A percentile compares a stretch with the other conserved stretches of the same genome.
phyloP scores from a whole-genome alignment of 2,329 filamentous ascomycete genomes.

The Pezicula rhizophila region DNA sequence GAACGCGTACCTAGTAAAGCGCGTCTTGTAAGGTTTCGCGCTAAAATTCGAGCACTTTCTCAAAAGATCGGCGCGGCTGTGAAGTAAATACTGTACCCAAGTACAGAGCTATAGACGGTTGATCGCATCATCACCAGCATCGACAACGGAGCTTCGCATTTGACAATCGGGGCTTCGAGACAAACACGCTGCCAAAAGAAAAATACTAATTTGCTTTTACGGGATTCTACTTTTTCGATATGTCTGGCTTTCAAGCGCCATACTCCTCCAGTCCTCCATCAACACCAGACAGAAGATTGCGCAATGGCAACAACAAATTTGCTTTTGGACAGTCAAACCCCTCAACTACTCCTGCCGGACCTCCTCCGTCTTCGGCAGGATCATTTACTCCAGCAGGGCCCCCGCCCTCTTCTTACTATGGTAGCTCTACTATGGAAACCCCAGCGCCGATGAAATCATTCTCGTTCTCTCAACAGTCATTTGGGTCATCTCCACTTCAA shows the following conservation, averaged over 20 bases:
- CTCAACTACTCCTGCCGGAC: slow-evolving; percentile 52
- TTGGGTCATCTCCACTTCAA: slow-evolving; percentile 11
- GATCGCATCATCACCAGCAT: neutral
- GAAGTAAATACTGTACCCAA: neutral
- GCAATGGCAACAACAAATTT: slow-evolving; percentile 19
- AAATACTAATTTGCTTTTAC: neutral
- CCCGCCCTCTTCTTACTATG: slow-evolving; percentile 44
- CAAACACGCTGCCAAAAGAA: neutral
- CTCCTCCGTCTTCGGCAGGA: slow-evolving; percentile 42
- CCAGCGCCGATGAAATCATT: slow-evolving; percentile 19
- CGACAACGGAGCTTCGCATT: neutral
- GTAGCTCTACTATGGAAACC: slow-evolving; percentile 40
- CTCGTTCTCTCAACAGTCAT: slow-evolving; percentile 30
- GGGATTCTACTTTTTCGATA: slow-evolving; percentile 4
- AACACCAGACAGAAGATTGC: slow-evolving; percentile 27
- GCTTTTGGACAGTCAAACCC: slow-evolving; percentile 29
- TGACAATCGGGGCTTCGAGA: neutral
- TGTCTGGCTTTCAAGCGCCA: slow-evolving; percentile 22
- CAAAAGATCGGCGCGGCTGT: neutral
- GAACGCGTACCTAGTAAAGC: neutral
- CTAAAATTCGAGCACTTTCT: neutral
- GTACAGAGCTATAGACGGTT: neutral
- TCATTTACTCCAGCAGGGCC: slow-evolving; percentile 52
- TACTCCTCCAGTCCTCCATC: slow-evolving; percentile 28
- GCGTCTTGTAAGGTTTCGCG: slow-evolving; percentile 1